phyloP scores from a whole-genome alignment of 306 rosid genomes.

The Vicia faba region DNA sequence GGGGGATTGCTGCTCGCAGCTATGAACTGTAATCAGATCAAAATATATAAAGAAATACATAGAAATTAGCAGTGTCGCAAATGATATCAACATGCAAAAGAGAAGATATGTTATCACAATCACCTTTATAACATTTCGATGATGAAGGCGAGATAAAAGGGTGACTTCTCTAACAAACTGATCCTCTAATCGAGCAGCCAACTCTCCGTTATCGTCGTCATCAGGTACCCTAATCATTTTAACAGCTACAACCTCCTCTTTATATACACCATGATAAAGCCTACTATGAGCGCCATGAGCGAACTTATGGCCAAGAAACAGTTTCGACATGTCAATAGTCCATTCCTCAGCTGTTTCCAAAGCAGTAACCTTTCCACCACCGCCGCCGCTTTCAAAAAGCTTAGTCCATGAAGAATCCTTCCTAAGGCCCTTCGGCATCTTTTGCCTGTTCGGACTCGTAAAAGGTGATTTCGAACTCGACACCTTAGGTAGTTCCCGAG shows the following conservation, averaged over 20 bases:
- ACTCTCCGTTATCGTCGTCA: conserved; percentile 67
- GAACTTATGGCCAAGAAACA: conserved; percentile 81
- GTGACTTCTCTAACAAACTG: conserved; percentile 81
- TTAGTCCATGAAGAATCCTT: conserved; percentile 76
- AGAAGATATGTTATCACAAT: conserved; percentile 26
- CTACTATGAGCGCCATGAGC: conserved; percentile 98
- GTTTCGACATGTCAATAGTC: conserved; percentile 73
- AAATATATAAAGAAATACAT: conserved; percentile 32
- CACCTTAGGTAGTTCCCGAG: conserved; percentile 28
- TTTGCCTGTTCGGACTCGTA: conserved; percentile 44
- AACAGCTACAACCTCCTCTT: conserved; percentile 74
- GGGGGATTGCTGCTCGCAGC: conserved; percentile 90
- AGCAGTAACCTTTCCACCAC: conserved; percentile 73
- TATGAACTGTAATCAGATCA: conserved; percentile 62
- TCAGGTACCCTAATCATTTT: conserved; percentile 80
- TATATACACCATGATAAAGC: conserved; percentile 88
- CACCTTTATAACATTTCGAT: conserved; percentile 82
- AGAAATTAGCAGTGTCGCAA: conserved; percentile 12
- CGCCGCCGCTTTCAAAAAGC: conserved; percentile 60
- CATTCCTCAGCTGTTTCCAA: conserved; percentile 76
- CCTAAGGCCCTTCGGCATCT: conserved; percentile 40
- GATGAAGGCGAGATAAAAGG: conserved; percentile 77
- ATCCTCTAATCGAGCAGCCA: conserved; percentile 72
- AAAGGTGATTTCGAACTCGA: conserved; percentile 36
- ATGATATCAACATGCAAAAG: conserved; percentile 14